Evolutionary conservation across 805 yeast genomes (phyloP), one percentile per base, ranked within the genome.

Genomic region (Candida fluviatilis): DNA sequence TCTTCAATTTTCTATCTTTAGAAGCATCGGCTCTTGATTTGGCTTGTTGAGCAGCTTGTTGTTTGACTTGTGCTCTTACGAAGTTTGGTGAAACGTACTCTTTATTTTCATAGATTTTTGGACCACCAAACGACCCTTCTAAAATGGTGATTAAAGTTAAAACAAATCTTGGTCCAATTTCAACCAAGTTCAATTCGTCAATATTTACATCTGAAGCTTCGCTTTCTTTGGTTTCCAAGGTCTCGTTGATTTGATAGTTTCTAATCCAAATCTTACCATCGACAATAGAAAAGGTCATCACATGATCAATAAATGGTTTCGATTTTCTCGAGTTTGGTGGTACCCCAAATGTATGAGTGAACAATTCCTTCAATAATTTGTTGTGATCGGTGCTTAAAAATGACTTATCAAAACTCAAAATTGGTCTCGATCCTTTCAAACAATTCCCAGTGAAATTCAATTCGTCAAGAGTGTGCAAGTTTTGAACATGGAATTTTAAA

Each of bases 121-220:
- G 96, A 15, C 99, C 99, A 40, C 96, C 91, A 54, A 93, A 93
- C 1, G 97, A 88, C 35, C 99, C 99, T 69, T 93, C 98, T 47
- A 91, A 73, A 37, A 93, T 80, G 42, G 95, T 82, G 50, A 93
- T 90, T 46, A 84, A 81, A 2, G 98, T 91, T 69, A 93, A 73
- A 24, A 93, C 98, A 48, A 89, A 83, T 62, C 99, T 78, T 37
- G 99, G 99, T 3, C 99, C 99, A 50, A 93, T 88, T 70, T 93
- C 99, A 41, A 93, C 84, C 51, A 93, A 71, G 13, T 88, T 79
- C 45, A 86, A 62, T 45, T 88, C 87, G 28, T 79, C 79, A 7
- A 54, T 55, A 26, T 58, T 62, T n/a, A 62, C 64, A 12, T 57
- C 65, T 29, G 60, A 64, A 35, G 46, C 45, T 40, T 72, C 81